phyloP scores from a whole-genome alignment of 768 basidiomycete genomes.

The Xerocomus brunneocitrinus region DNA sequence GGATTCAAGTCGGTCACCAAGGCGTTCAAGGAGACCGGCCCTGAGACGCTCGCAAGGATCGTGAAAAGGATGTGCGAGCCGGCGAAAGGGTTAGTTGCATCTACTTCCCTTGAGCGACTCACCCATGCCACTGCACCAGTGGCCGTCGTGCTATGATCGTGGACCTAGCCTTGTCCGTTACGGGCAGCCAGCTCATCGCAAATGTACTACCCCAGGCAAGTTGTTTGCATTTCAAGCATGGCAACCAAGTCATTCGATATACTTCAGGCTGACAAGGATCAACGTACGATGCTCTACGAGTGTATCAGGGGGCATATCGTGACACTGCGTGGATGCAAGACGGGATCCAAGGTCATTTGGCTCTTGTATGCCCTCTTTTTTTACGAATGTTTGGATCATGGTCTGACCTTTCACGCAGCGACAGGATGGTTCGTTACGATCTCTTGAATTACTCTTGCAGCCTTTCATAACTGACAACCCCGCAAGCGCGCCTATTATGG shows the following conservation, averaged over 20 bases:
- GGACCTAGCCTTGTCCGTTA: constrained; percentile 77
- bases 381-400: not conserved
- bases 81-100: constrained; percentile 57
- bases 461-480: constrained; percentile 13
- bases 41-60: constrained; percentile 67
- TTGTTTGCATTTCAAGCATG: not conserved
- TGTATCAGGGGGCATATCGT: constrained; percentile 86
- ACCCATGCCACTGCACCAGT: constrained; percentile 34
- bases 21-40: constrained; percentile 80
- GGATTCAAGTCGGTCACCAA: constrained; percentile 86
- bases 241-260: constrained; percentile 7
- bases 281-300: constrained; percentile 75
- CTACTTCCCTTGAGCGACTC: not conserved
- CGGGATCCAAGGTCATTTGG: constrained; percentile 90
- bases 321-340: constrained; percentile 86
- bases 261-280: constrained; percentile 76
- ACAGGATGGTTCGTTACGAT: constrained; percentile 47
- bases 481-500: constrained; percentile 61
- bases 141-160: constrained; percentile 82
- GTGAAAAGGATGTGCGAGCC: constrained; percentile 84
- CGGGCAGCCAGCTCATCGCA: constrained; percentile 82
- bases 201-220: constrained; percentile 72
- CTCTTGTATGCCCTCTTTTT: constrained; percentile 49
- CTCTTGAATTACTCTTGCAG: not conserved
- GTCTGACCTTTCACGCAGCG: constrained; percentile 34